These are phyloP conservation scores for Aspergillus ellipticus DNA, from an alignment of 495 filamentous ascomycete species.

Conservation along the genomic window DNA sequence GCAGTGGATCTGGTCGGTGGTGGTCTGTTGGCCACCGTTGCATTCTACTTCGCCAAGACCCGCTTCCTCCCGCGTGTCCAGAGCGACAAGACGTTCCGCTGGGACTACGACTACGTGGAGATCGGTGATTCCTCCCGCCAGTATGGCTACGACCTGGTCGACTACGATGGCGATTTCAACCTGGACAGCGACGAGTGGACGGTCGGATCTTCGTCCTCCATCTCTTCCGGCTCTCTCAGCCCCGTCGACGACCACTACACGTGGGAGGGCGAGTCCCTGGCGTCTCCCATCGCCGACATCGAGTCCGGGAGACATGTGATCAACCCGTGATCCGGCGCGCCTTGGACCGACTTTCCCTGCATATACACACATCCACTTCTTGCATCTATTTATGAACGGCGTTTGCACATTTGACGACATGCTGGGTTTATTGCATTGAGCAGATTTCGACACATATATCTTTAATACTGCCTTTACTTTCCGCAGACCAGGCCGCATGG, in stretches of 20 bases:
- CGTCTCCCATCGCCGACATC: slow-evolving; percentile 48
- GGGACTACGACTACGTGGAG: slow-evolving; percentile 95
- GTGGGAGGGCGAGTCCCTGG: slow-evolving; percentile 61
- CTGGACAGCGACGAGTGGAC: slow-evolving; percentile 71
- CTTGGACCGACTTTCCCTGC: slow-evolving; percentile 15
- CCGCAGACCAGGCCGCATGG: slow-evolving; percentile 11
- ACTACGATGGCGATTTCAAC: slow-evolving; percentile 53
- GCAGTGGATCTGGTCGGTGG: slow-evolving; percentile 89
- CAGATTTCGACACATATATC: slow-evolving; percentile 42
- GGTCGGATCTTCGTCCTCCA: slow-evolving; percentile 66
- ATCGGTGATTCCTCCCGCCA: slow-evolving; percentile 57
- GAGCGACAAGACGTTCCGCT: slow-evolving; percentile 76
- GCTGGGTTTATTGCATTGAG: slow-evolving; percentile 45
- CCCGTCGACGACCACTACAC: slow-evolving; percentile 58
- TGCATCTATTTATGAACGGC: slow-evolving; percentile 37
- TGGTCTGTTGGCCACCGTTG: slow-evolving; percentile 70
- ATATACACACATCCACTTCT: slow-evolving; percentile 28
- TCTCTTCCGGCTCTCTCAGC: slow-evolving; percentile 59
- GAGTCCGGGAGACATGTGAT: slow-evolving; percentile 43
- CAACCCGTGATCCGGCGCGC: slow-evolving; percentile 13
- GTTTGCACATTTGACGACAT: slow-evolving; percentile 40
- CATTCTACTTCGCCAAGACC: slow-evolving; percentile 75
- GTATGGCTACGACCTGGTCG: slow-evolving; percentile 54
- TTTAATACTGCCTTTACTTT: slow-evolving; percentile 34
- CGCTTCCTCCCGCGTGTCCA: slow-evolving; percentile 80